phyloP scores from a whole-genome alignment of 176 grass and related monocot genomes.

The Lolium rigidum region DNA sequence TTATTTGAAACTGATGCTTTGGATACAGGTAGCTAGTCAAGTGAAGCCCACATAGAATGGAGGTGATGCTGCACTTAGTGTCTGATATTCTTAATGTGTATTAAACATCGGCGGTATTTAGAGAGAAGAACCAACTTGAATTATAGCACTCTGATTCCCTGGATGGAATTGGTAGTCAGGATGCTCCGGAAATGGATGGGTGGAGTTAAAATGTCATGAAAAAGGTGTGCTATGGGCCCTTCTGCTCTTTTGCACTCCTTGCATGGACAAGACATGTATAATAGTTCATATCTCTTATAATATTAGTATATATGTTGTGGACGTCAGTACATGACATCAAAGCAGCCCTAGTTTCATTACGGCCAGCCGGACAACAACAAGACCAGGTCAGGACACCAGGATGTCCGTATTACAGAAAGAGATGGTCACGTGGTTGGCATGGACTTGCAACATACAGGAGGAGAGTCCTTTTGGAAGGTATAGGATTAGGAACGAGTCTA shows the following conservation, averaged over 20 bases:
- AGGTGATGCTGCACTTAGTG: neutral
- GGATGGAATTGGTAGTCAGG: slow-evolving; percentile 5
- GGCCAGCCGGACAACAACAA: too few relatives aligned
- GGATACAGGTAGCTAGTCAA: neutral
- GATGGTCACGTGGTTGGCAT: too few relatives aligned
- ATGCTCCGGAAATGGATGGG: neutral
- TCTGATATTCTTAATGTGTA: neutral
- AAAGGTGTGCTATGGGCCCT: neutral
- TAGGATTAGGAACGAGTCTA: too few relatives aligned
- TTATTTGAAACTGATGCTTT: neutral
- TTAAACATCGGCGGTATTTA: neutral
- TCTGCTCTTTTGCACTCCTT: neutral
- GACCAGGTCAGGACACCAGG: too few relatives aligned
- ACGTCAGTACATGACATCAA: too few relatives aligned
- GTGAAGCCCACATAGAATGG: neutral
- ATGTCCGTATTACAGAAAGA: too few relatives aligned
- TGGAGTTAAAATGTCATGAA: neutral
- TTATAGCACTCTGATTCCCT: neutral
- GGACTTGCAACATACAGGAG: too few relatives aligned
- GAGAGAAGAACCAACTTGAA: neutral
- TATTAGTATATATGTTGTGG: too few relatives aligned
- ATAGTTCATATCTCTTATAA: neutral
- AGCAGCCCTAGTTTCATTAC: too few relatives aligned
- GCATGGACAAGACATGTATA: neutral
- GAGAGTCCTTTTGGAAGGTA: too few relatives aligned